Conservation (phyloP, 2,329 filamentous ascomycete species). For the Diaporthe velutina region DNA sequence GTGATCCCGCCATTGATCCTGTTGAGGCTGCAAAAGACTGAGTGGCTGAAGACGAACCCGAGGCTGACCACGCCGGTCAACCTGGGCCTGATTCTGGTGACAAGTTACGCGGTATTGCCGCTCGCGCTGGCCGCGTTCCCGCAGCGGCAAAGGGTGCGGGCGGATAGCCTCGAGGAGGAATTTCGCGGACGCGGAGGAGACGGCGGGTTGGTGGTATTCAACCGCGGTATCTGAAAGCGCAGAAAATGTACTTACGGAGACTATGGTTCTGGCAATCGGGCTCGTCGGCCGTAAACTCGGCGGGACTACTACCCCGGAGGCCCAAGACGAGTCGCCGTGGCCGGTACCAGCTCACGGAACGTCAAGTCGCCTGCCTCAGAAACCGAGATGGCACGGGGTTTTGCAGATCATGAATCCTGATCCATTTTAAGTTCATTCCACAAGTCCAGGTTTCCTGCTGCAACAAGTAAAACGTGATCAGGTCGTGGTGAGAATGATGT, state of each 20-base stretch:
- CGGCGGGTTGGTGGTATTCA: conserved; percentile 91
- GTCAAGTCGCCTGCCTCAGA: conserved; percentile 19
- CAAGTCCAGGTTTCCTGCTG: neutral
- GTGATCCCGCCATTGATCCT: conserved; percentile 90
- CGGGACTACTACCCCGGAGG: neutral
- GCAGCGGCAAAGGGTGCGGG: conserved; percentile 86
- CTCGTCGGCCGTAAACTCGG: neutral
- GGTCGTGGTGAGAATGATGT: conserved; percentile 19
- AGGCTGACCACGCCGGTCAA: conserved; percentile 86
- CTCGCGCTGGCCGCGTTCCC: conserved; percentile 93
- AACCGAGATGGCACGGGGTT: conserved; percentile 35
- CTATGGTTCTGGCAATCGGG: neutral
- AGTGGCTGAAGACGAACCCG: conserved; percentile 85
- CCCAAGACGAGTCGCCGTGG: conserved; percentile 5
- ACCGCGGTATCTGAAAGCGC: conserved; percentile 82
- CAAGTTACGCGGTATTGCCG: conserved; percentile 89
- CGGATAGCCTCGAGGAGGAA: conserved; percentile 83
- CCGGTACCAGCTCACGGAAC: neutral
- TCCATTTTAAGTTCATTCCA: conserved; percentile 48
- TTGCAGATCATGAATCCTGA: conserved; percentile 39
- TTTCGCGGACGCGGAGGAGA: conserved; percentile 86
- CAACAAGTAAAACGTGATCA: conserved; percentile 9
- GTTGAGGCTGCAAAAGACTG: conserved; percentile 84
- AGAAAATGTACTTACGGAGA: neutral
- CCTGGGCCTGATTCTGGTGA: conserved; percentile 86